Evolutionary conservation across 257 asterid species (phyloP), one percentile per base, ranked within the genome.

Genomic region (Penstemon davidsonii): DNA sequence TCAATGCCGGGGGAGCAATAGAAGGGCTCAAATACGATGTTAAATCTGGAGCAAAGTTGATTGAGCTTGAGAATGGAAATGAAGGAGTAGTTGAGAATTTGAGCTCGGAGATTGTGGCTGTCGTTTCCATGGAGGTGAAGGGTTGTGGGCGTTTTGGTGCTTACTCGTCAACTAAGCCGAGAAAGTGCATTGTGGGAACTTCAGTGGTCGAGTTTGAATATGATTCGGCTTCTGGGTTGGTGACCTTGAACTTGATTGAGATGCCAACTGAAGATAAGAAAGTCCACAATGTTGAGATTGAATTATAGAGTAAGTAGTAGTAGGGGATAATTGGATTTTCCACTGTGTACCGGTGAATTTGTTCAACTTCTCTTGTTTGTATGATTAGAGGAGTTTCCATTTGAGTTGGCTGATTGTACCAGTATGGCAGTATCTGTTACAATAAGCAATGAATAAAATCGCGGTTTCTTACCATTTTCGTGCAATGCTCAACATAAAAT

Each of bases 1-100:
- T 75, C 85, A 91, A 91, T 42, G 86, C 85, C 0, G 90, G 96
- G 13, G 96, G 96, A 60, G 94, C 98, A 0, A 76, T 91, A 9
- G 90, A 89, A 60, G 87, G 76, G 69, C 91, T 89, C 43, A 65
- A 73, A 46, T 87, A 85, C 40, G 82, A 82, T 3, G 78, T 63
- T 52, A 82, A 78, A 55, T 62, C 73, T 5, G 84, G 80, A 15
- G 78, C 87, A 13, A 58, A 67, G 6, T 67, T 65, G 18, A 67
- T 68, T 1, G 86, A 83, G 3, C 9, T 79, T 0, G 86, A 55
- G 41, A 45, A 7, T 9, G 83, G 62, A 51, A 58, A 69, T 12
- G 44, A 40, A 5, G 76, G 64, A 51, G 18, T 5, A 1, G 64
- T 64, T 13, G 84, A 79, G 72, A 66, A 80, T 50, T 63, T 80